Evolutionary conservation across 805 yeast species (phyloP).

Genomic region (Zygotorulaspora sp.): DNA sequence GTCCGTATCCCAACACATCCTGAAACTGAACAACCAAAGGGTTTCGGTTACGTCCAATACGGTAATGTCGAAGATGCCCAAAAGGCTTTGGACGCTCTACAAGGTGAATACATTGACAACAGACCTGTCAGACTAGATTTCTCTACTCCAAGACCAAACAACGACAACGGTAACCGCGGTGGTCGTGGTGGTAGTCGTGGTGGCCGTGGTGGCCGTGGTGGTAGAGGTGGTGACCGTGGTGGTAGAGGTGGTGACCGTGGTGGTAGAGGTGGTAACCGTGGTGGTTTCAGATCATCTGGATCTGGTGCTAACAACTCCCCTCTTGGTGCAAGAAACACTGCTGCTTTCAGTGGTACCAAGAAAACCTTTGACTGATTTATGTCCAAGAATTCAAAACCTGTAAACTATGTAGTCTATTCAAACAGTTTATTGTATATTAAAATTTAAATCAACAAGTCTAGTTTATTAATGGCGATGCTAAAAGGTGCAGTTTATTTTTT

Average conservation of each 20-base stretch:
- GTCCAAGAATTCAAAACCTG: conserved; percentile 4
- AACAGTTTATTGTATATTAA: conserved; percentile 9
- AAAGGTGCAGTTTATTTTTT: too few relatives aligned
- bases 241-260: conserved; percentile 40
- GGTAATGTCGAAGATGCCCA: conserved; percentile 83
- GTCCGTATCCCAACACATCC: conserved; percentile 98
- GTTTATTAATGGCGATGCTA: too few relatives aligned
- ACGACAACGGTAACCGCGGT: conserved; percentile 37
- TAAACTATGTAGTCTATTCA: conserved; percentile 8
- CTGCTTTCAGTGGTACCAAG: conserved; percentile 79
- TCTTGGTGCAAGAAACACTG: conserved; percentile 41
- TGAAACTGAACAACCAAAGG: conserved; percentile 98
- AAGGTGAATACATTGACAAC: conserved; percentile 85
- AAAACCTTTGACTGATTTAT: conserved; percentile 67
- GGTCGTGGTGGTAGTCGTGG: conserved; percentile 37
- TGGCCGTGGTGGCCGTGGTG: conserved; percentile 36
- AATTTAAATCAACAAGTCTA: background rate
- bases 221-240: conserved; percentile 41
- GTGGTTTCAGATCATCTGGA: conserved; percentile 38
- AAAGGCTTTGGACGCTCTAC: conserved; percentile 78
- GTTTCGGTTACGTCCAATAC: conserved; percentile 96
- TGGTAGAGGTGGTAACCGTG: conserved; percentile 31
- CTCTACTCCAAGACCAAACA: conserved; percentile 80
- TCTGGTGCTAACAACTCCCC: conserved; percentile 67
- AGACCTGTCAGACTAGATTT: conserved; percentile 93